Evolutionary conservation across 1,284 basidiomycete genomes (phyloP), one percentile per base, ranked within the genome.

Genomic region (Apiotrichum gracile): DNA sequence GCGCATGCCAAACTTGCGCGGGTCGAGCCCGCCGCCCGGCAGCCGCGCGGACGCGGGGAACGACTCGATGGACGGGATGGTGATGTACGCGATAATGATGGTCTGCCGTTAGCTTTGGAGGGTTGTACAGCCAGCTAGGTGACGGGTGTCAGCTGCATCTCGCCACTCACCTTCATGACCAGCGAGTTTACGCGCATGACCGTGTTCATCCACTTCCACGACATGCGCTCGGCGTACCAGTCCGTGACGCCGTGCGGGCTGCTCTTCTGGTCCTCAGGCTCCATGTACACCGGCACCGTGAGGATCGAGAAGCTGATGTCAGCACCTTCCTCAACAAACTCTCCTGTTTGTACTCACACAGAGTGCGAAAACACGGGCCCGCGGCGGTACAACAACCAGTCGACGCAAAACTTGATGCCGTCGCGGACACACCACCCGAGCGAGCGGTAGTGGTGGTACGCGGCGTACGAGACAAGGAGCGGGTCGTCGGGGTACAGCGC

Each of bases 391-490:
- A 98, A 77, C 16, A 99, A 80, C 76, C 88, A 91, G 67, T 99
- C 96, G 39, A 87, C 87, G 68, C 92, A 97, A 74, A 99, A 99
- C 75, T 99, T 99, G 78, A 96, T 85, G 3, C 96, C 96, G 24
- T 84, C 84, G 72, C 93, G 91, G 57, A 97, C 86, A 17, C 97
- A 88, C 96, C 96, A 98, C n/a, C 96, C 96, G 5, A 98, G 80
- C 2, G 92, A 91, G 21, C 94, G 84, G 70, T 89, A 98, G 74
- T 98, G 91, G 70, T 98, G 94, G 68, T 94, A 97, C 8, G 84
- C 85, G 46, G 86, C 84, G 68, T 97, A 99, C 62, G 89, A 82
- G 34, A 98, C 79, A 33, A 99, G 77, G 75, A 97, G 92, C 0
- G 93, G 92, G 69, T 96, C 96, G 76, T 97, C 93, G 44, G 78